Percentiles rank a stretch among this genome's conserved stretches.
Conservation (phyloP, 2,329 filamentous ascomycete species). For the Fusarium sublunatum region DNA sequence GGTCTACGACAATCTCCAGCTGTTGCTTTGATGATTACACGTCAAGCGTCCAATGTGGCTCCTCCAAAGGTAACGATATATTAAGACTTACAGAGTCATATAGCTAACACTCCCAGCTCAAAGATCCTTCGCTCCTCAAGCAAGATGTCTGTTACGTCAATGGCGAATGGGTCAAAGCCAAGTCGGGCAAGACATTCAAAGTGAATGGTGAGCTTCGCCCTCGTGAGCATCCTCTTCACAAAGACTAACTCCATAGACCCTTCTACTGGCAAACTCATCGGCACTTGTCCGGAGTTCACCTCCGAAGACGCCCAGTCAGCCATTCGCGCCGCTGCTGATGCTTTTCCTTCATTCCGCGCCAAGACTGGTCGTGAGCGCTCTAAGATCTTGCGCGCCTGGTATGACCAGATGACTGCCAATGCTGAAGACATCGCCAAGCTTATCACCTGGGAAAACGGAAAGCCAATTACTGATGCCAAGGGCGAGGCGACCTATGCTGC, state of each 20-base stretch:
- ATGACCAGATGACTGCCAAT: conserved; percentile 82
- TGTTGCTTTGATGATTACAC: conserved; percentile 45
- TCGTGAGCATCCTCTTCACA: neutral
- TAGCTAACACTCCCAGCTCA: conserved; percentile 64
- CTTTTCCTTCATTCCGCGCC: conserved; percentile 76
- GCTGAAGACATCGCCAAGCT: conserved; percentile 82
- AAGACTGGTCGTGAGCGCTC: conserved; percentile 80
- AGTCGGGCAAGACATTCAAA: conserved; percentile 91
- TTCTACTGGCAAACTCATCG: conserved; percentile 82
- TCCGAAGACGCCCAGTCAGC: conserved; percentile 80
- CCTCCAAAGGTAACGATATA: conserved; percentile 54
- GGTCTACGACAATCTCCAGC: conserved; percentile 47
- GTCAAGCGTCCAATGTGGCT: conserved; percentile 61
- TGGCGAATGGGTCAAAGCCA: conserved; percentile 88
- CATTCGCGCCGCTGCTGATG: conserved; percentile 83
- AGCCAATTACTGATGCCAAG: conserved; percentile 79
- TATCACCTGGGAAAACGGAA: conserved; percentile 92
- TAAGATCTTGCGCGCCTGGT: conserved; percentile 81
- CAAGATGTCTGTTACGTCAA: conserved; percentile 86
- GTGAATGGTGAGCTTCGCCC: conserved; percentile 69
- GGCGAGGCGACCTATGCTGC: conserved; percentile 79
- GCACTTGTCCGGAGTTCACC: conserved; percentile 86
- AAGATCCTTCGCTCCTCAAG: conserved; percentile 85
- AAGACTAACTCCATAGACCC: conserved; percentile 69
- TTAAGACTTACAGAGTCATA: no score